Percentiles rank a stretch among this genome's conserved stretches.
These are phyloP conservation scores for Paramecium sexaurelia DNA, from an alignment of 73 alveolate species.

Conservation along the genomic window DNA sequence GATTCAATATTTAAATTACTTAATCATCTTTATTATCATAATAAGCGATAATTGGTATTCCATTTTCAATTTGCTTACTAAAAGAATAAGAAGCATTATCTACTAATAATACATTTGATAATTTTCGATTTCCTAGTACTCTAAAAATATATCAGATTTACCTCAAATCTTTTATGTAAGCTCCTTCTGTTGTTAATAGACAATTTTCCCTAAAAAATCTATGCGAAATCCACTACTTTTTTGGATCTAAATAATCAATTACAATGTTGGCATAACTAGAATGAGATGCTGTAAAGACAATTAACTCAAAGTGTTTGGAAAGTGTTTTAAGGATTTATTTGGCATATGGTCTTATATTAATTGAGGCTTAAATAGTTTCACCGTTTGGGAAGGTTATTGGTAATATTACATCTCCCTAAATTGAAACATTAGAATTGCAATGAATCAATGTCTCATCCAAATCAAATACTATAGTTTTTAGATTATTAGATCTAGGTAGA, in stretches of 20 bases:
- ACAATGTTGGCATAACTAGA: conserved; percentile 95
- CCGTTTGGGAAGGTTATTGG: conserved; percentile 67
- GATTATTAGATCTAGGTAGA: conserved; percentile 38
- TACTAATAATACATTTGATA: conserved; percentile 83
- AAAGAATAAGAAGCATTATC: conserved; percentile 96
- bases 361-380: conserved; percentile 78
- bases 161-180: conserved; percentile 92
- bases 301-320: conserved; percentile 81
- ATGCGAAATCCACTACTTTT: conserved; percentile 80
- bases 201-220: conserved; percentile 93
- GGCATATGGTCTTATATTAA: conserved; percentile 91
- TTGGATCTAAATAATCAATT: conserved; percentile 92
- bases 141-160: conserved; percentile 34
- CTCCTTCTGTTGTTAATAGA: conserved; percentile 83
- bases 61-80: conserved; percentile 87
- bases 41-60: conserved; percentile 51
- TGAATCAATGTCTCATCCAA: conserved; percentile 67
- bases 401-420: conserved; percentile 52
- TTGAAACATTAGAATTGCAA: conserved; percentile 35
- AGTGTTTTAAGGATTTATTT: conserved; percentile 83
- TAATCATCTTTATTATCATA: conserved; percentile 14
- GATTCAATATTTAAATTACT: neutral
- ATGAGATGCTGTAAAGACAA: conserved; percentile 94
- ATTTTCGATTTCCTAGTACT: conserved; percentile 83
- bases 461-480: conserved; percentile 64